These are phyloP conservation scores for Gymnopus androsaceus DNA, from an alignment of 1,284 basidiomycete genomes.

Conservation along the genomic window DNA sequence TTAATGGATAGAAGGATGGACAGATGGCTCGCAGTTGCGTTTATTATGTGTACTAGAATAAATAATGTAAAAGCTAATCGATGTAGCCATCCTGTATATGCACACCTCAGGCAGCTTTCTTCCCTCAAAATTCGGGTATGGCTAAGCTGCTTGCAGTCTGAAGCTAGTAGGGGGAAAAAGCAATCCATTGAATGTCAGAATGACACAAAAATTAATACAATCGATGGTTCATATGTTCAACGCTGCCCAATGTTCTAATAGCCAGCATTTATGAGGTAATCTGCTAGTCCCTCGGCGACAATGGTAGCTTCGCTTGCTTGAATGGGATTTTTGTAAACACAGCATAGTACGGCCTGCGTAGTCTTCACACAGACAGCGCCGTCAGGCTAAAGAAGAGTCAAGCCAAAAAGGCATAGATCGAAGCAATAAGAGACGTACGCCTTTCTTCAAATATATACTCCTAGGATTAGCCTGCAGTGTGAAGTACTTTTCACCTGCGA, in stretches of 20 bases:
- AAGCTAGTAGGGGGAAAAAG: not conserved
- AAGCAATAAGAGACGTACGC: constrained; percentile 43
- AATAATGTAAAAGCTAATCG: too few relatives aligned
- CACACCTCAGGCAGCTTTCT: not conserved
- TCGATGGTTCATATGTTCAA: not conserved
- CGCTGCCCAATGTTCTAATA: constrained; percentile 44
- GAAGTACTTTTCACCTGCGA: constrained; percentile 84
- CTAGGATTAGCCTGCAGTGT: constrained; percentile 59
- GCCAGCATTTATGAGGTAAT: constrained; percentile 72
- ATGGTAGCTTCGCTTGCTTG: constrained; percentile 76
- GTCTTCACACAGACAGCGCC: constrained; percentile 88
- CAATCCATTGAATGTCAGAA: not conserved
- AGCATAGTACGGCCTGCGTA: constrained; percentile 84
- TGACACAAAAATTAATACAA: not conserved
- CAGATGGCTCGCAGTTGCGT: too few relatives aligned
- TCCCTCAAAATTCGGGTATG: not conserved
- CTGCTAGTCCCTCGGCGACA: constrained; percentile 75
- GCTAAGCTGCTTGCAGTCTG: not conserved
- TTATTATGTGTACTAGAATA: too few relatives aligned
- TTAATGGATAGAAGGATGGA: too few relatives aligned
- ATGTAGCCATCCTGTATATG: not conserved
- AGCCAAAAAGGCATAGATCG: not conserved
- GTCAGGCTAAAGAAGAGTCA: constrained; percentile 58
- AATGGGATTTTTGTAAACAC: constrained; percentile 71
- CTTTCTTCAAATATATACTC: constrained; percentile 82